Conservation (phyloP, 345 rosid genomes). For the Luvunga scandens region DNA sequence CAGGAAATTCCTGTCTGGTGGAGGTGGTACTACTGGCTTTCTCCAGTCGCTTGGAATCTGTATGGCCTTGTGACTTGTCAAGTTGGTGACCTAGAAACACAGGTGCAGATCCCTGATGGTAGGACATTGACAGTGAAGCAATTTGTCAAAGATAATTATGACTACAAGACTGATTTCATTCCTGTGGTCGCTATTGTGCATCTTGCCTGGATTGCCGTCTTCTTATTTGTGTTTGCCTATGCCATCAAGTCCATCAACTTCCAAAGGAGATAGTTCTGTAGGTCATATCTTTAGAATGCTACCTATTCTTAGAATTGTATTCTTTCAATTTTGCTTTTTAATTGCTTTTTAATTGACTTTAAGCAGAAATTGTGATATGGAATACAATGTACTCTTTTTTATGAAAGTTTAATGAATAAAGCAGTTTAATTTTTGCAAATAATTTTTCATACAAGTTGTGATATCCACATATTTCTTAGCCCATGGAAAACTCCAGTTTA, state of each 20-base stretch:
- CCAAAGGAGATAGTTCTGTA: conserved; percentile 44
- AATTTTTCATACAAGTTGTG: too few species aligned
- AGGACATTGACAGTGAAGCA: conserved; percentile 23
- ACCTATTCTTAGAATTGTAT: too few species aligned
- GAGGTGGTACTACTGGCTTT: conserved; percentile 92
- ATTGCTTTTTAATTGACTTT: too few species aligned
- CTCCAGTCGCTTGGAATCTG: conserved; percentile 81
- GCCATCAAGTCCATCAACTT: conserved; percentile 59
- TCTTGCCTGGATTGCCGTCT: conserved; percentile 44
- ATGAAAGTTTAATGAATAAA: too few species aligned
- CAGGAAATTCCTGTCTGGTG: conserved; percentile 91
- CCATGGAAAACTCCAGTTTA: too few species aligned
- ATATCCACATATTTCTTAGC: too few species aligned
- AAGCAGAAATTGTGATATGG: too few species aligned
- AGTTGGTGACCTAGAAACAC: conserved; percentile 47
- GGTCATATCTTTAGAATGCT: too few species aligned
- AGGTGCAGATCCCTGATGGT: conserved; percentile 40
- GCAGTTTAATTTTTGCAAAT: too few species aligned
- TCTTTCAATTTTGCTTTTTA: too few species aligned
- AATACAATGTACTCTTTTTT: too few species aligned
- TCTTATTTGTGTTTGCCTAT: conserved; percentile 48
- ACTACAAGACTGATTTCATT: conserved; percentile 56
- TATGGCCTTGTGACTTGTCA: conserved; percentile 74
- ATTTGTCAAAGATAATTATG: conserved; percentile 44
- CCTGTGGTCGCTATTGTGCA: conserved; percentile 62